Evolutionary conservation across 257 asterid genomes (phyloP), one percentile per base, ranked within the genome.

Genomic region (Gentiana macrophylla): DNA sequence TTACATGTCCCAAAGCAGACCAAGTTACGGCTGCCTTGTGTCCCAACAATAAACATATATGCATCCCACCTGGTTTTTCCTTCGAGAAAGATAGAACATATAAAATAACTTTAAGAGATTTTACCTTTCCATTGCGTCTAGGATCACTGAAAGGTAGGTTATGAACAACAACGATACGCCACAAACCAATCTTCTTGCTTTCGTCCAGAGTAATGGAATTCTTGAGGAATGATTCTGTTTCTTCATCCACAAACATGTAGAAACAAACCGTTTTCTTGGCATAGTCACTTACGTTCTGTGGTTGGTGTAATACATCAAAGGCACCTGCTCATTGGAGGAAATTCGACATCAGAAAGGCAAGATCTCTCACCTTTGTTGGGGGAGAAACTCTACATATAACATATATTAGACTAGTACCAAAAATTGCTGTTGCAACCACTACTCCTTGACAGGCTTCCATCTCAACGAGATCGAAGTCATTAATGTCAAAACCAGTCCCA

Each of bases 101-200:
- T 24, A 24, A 24, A 41, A 41, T 2, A 41, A 10, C 46, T 41
- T 10, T 41, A 41, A 10, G 6, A 38, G 32, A 13, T 37, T 50
- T 79, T 72, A 90, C 98, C 95, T 90, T 90, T 70, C 98, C 96
- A 54, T 84, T 90, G 73, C 96, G 94, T 63, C 98, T 77, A 35
- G 98, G 90, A 67, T 86, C 98, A 24, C 78, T 63, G 66, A 84
- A 90, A 56, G 98, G 98, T 38, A 86, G 79, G 65, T 90, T 80
- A 61, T 37, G 89, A 59, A 86, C 95, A 43, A 84, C 84, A 50
- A 80, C 80, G 49, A 84, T 77, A 68, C 90, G 81, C 98, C 98
- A 90, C 56, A 84, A 52, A 46, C 96, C 96, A 69, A 77, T 82
- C 71, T 75, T 90, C 64, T 69, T 77, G 79, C 74, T 77, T 68